Percentiles rank a stretch among this genome's conserved stretches.
Evolutionary conservation across 176 grass and related monocot species (phyloP).

Genomic region (Musa beccarii): DNA sequence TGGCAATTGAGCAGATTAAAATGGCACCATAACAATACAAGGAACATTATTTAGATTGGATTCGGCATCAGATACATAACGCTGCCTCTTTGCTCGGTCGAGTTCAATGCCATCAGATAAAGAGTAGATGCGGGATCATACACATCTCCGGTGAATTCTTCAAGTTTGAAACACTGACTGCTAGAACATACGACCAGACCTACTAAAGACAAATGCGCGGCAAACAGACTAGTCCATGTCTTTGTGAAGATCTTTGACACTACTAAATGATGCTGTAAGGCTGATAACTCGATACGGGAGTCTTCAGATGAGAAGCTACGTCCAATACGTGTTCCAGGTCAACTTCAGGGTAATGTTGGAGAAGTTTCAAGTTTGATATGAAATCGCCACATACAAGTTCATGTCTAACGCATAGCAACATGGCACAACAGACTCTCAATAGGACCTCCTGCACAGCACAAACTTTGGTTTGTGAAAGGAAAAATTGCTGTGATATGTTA

Average conservation of each 20-base stretch:
- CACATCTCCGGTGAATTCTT: not conserved
- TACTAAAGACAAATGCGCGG: not conserved
- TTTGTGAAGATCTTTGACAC: not conserved
- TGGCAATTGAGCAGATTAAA: not conserved
- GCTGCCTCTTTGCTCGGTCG: not conserved
- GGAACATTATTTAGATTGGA: not conserved
- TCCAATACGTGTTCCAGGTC: conserved; percentile 66
- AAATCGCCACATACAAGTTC: conserved; percentile 75
- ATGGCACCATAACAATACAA: not conserved
- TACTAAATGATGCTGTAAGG: not conserved
- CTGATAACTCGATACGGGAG: not conserved
- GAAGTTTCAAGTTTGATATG: conserved; percentile 70
- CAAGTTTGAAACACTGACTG: not conserved
- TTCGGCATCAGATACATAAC: not conserved
- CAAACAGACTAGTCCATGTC: not conserved
- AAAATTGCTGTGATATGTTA: not conserved
- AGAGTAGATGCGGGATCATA: not conserved
- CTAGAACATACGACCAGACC: not conserved
- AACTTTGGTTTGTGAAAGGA: not conserved
- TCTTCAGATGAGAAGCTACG: conserved; percentile 48
- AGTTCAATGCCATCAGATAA: no score
- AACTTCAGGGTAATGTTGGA: conserved; percentile 75
- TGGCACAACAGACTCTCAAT: conserved; percentile 82
- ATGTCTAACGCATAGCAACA: conserved; percentile 60
- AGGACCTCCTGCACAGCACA: conserved; percentile 61